Evolutionary conservation across 176 grass and related monocot genomes (phyloP).

Genomic region (maize (Zea mays)): DNA sequence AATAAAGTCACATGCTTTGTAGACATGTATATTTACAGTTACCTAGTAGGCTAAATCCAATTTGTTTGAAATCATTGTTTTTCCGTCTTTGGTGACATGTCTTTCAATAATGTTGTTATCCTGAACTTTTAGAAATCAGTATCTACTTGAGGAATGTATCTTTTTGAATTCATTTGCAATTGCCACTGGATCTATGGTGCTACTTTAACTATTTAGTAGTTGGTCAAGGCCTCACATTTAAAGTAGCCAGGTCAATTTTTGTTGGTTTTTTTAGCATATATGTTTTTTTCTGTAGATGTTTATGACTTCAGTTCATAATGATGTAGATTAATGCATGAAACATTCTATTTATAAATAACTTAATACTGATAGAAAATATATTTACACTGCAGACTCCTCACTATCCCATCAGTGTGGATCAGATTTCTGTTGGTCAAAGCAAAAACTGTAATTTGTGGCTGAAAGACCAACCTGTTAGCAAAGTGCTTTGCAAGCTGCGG

Average conservation of each 20-base stretch:
- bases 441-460: conserved; percentile 71
- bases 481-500: conserved; percentile 80
- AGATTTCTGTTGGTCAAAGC: conserved; percentile 79
- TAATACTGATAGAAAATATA: conserved; percentile 28
- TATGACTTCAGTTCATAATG: conserved; percentile 7
- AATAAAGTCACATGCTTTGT: not conserved
- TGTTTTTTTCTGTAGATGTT: conserved; percentile 24
- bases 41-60: too few species aligned
- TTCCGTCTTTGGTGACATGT: conserved; percentile 13
- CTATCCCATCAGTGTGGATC: conserved; percentile 52
- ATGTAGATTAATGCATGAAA: conserved; percentile 4
- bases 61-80: too few species aligned
- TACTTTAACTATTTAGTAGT: not conserved
- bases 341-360: conserved; percentile 2
- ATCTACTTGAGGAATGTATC: not conserved
- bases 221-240: not conserved
- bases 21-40: not conserved
- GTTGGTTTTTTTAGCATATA: not conserved
- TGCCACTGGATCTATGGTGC: not conserved
- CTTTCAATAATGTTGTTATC: conserved; percentile 16
- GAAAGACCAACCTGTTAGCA: conserved; percentile 77
- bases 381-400: conserved; percentile 75
- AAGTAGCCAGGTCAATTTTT: not conserved
- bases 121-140: not conserved
- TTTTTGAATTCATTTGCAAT: not conserved